Evolutionary conservation across 768 basidiomycete species (phyloP).

Genomic region (Terana coerulea): DNA sequence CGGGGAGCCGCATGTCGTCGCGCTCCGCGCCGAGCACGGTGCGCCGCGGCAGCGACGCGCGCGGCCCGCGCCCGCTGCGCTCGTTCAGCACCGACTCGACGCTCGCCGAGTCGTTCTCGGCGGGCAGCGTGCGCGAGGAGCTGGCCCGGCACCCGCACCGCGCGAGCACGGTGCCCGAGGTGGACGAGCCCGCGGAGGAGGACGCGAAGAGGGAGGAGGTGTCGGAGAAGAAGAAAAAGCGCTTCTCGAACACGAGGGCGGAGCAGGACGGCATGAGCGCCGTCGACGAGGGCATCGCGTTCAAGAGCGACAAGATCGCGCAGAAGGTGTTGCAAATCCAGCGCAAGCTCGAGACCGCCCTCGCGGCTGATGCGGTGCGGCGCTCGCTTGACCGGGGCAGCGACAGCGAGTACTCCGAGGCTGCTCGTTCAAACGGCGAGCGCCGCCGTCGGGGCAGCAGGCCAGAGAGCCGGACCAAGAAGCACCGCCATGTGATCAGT

Average conservation of each 20-base stretch:
- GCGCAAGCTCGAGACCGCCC: slow-evolving; percentile 81
- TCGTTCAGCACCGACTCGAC: slow-evolving; percentile 81
- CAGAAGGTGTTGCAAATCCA: slow-evolving; percentile 88
- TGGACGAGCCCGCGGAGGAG: slow-evolving; percentile 45
- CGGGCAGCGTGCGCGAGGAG: slow-evolving; percentile 29
- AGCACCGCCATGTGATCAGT: slow-evolving; percentile 16
- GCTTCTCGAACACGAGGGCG: slow-evolving; percentile 70
- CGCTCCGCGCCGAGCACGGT: slow-evolving; percentile 45
- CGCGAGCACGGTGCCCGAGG: slow-evolving; percentile 54
- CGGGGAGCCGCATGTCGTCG: slow-evolving; percentile 65
- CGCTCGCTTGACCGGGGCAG: slow-evolving; percentile 42
- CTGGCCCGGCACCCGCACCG: slow-evolving; percentile 26
- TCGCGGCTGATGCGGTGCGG: slow-evolving; percentile 54
- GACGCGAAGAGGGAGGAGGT: slow-evolving; percentile 32
- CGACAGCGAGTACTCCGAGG: slow-evolving; percentile 34
- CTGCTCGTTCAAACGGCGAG: slow-evolving; percentile 11
- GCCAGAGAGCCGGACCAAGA: slow-evolving; percentile 6
- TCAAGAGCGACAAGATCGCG: slow-evolving; percentile 83
- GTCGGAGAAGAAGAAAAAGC: slow-evolving; percentile 60
- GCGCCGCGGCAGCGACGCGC: slow-evolving; percentile 55
- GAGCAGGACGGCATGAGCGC: slow-evolving; percentile 83
- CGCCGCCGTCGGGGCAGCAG: slow-evolving; percentile 14
- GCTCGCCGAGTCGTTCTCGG: slow-evolving; percentile 63
- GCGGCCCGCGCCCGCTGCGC: slow-evolving; percentile 48
- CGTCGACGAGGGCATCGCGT: slow-evolving; percentile 82